Base-by-base conservation (phyloP, 164 flowering plant genomes). In the Santalum album region DNA sequence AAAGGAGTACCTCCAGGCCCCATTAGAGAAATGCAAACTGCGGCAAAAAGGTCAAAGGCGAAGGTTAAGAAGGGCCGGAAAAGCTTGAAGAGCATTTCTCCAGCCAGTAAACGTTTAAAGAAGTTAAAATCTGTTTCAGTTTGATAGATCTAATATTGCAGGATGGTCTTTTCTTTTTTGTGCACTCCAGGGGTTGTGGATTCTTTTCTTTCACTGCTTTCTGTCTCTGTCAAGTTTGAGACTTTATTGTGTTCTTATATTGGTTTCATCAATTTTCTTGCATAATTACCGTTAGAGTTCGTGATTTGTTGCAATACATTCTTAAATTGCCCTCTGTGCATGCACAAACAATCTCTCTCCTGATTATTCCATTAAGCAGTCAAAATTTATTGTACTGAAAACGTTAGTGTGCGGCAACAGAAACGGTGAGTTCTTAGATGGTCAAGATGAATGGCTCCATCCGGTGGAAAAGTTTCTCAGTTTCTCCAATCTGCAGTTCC, bases 1-100 rank as follows among this genome's bases (percentile, higher is more conserved):
- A 78, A 91, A 70, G 96, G 96, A 3, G 50, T 81, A 18, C 73
- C 86, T 34, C 83, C 96, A 14, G 98, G 98, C 57, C 98, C 98
- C 12, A 66, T 92, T 10, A 74, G 75, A 55, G 90, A 82, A 61
- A 60, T 64, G 58, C 60, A 72, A 19, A 18, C 68, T 20, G 57
- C 54, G 1, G 49, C 43, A 12, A 78, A 74, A 47, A 84, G 71
- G 67, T 45, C 44, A 26, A 85, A 74, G 71, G 62, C 34, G 64
- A 73, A 63, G 61, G 56, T 35, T 43, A 83, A 72, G 78, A 86
- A 78, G 69, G 73, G 55, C 6, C 62, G 68, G 60, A 84, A 69
- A 47, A 68, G 26, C 38, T 27, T 57, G 7, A 78, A 70, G 65
- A 70, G 59, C 58, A 63, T 61, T 10, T 45, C 77, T 1, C 74